These are phyloP conservation scores for Podospora appendiculata DNA, from an alignment of 495 filamentous ascomycete species.

Conservation along the genomic window DNA sequence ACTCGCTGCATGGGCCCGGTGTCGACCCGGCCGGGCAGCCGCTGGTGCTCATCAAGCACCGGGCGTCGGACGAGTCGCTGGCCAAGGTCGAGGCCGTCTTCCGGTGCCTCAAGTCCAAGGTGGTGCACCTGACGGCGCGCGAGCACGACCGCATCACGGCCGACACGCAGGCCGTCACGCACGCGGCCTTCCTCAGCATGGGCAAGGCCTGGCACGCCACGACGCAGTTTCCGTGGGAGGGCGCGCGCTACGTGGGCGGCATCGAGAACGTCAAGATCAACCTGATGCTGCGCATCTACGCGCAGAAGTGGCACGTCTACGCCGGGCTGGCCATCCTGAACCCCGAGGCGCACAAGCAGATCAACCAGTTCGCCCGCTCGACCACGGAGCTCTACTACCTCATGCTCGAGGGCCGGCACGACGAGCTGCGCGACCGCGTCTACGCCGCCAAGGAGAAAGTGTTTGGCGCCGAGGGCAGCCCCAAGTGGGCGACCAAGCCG, in stretches of 20 bases:
- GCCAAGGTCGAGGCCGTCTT: slow-evolving; percentile 72
- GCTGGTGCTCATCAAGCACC: slow-evolving; percentile 86
- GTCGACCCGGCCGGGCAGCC: slow-evolving; percentile 85
- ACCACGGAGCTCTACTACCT: slow-evolving; percentile 95
- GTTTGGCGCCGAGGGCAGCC: slow-evolving; percentile 48
- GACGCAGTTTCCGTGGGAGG: slow-evolving; percentile 92
- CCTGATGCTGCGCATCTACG: slow-evolving; percentile 91
- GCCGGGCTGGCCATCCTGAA: slow-evolving; percentile 96
- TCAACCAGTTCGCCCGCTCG: slow-evolving; percentile 83
- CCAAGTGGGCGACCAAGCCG: slow-evolving; percentile 51
- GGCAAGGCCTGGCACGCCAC: slow-evolving; percentile 93
- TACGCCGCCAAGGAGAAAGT: slow-evolving; percentile 72
- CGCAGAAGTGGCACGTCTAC: slow-evolving; percentile 99
- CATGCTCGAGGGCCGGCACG: slow-evolving; percentile 76
- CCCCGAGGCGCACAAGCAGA: slow-evolving; percentile 82
- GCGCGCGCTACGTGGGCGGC: slow-evolving; percentile 83
- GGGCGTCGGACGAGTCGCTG: slow-evolving; percentile 69
- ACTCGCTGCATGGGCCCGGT: slow-evolving; percentile 90
- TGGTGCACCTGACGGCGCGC: slow-evolving; percentile 76
- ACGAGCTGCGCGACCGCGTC: slow-evolving; percentile 75
- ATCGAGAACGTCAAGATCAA: slow-evolving; percentile 99
- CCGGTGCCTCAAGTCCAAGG: slow-evolving; percentile 70
- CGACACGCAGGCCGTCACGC: slow-evolving; percentile 95
- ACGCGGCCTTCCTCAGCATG: slow-evolving; percentile 96
- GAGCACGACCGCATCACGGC: slow-evolving; percentile 95